phyloP scores from a whole-genome alignment of 768 basidiomycete species.

The Termitomyces sp. region DNA sequence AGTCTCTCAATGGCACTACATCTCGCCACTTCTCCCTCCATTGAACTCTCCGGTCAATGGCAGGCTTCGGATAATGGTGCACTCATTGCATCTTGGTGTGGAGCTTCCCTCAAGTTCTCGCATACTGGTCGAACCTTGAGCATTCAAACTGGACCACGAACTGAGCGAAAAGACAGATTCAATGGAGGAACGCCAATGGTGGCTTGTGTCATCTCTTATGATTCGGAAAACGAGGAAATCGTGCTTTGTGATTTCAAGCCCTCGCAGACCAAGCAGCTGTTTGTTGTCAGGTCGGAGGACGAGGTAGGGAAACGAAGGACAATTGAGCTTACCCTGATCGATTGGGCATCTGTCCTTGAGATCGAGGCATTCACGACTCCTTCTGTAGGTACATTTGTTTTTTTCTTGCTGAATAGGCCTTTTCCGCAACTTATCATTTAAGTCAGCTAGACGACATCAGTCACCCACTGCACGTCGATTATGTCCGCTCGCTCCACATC shows the following conservation, averaged over 20 bases:
- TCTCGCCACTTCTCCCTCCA: neutral
- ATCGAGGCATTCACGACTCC: constrained; percentile 1
- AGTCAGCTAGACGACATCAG: neutral
- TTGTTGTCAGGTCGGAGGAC: neutral
- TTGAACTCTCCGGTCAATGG: constrained; percentile 5
- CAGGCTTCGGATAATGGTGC: neutral
- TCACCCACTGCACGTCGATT: neutral
- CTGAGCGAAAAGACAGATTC: constrained; percentile 5
- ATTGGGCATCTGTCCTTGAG: constrained; percentile 8
- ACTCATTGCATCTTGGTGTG: constrained; percentile 5
- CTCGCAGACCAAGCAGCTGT: constrained; percentile 1
- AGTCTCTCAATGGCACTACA: neutral
- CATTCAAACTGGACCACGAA: neutral
- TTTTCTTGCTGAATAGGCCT: neutral
- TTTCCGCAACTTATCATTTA: neutral
- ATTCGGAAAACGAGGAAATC: neutral
- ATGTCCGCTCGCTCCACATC: neutral
- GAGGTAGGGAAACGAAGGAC: neutral
- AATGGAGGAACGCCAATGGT: constrained; percentile 10
- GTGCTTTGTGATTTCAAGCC: neutral
- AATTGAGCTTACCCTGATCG: constrained; percentile 6
- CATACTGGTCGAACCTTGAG: constrained; percentile 2
- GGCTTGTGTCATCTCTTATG: constrained; percentile 2
- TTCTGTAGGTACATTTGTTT: neutral
- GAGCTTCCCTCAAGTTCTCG: constrained; percentile 2